Conservation (phyloP, 2,329 filamentous ascomycete species). For the Colletotrichum higginsianum region DNA sequence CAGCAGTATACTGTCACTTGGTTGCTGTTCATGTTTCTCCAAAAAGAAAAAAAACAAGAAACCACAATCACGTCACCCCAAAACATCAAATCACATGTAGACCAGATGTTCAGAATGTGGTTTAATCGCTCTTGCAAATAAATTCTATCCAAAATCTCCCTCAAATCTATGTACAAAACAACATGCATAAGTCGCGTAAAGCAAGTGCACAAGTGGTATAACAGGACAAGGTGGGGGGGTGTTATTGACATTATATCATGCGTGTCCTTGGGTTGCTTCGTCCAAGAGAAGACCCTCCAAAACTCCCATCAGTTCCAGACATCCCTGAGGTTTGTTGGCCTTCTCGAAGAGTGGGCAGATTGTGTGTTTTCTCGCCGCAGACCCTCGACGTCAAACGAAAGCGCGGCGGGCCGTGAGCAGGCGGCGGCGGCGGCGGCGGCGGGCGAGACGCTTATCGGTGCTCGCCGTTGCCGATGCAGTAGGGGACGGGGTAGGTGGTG, state of each 20-base stretch:
- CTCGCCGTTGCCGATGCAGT: slow-evolving; percentile 54
- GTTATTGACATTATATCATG: slow-evolving; percentile 34
- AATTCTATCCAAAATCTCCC: slow-evolving; percentile 16
- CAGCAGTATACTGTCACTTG: too few species aligned
- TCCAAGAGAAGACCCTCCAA: slow-evolving; percentile 31
- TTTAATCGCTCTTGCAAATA: slow-evolving; percentile 5
- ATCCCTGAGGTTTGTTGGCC: slow-evolving; percentile 31
- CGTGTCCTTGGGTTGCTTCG: slow-evolving; percentile 16
- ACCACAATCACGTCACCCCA: too few species aligned
- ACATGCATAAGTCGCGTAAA: slow-evolving; percentile 32
- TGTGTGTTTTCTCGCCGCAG: background rate
- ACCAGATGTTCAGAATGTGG: background rate
- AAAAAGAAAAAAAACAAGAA: too few species aligned
- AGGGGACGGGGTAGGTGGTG: slow-evolving; percentile 53
- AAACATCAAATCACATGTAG: background rate
- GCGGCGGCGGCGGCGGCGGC: too few species aligned
- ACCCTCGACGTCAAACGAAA: background rate
- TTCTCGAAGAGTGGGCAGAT: slow-evolving; percentile 28
- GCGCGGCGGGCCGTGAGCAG: background rate
- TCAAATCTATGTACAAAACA: slow-evolving; percentile 15
- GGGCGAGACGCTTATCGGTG: slow-evolving; percentile 18
- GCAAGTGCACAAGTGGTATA: slow-evolving; percentile 28
- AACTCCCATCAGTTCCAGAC: slow-evolving; percentile 38
- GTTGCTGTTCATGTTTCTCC: background rate
- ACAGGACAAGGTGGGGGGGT: slow-evolving; percentile 14